phyloP scores from a whole-genome alignment of 768 basidiomycete genomes.

The Trametopsis cervina region DNA sequence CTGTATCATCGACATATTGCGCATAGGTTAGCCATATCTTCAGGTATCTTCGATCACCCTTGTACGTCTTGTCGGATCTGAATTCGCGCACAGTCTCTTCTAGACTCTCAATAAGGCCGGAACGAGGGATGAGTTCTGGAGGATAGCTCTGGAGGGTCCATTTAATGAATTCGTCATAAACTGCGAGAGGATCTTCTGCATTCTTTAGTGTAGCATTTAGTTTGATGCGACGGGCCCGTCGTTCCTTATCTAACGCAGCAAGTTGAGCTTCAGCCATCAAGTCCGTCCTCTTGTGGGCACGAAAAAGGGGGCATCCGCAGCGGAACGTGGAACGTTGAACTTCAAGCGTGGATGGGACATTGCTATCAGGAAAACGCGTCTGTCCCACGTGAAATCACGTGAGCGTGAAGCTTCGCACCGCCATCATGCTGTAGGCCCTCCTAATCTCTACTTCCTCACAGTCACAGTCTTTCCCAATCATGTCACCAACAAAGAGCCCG shows the following conservation, averaged over 20 bases:
- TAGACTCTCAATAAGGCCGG: conserved; percentile 73
- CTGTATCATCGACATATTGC: conserved; percentile 40
- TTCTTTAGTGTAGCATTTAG: conserved; percentile 54
- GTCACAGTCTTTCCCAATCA: too few species aligned
- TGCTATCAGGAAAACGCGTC: too few species aligned
- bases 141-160: conserved; percentile 83
- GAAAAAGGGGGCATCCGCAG: too few species aligned
- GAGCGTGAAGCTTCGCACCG: too few species aligned
- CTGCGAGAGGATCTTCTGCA: conserved; percentile 82
- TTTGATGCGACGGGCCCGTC: conserved; percentile 24
- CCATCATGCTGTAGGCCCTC: too few species aligned
- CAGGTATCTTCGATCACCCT: conserved; percentile 83
- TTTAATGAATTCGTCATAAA: conserved; percentile 81
- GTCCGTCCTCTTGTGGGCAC: too few species aligned
- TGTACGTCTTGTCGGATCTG: conserved; percentile 76
- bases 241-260: conserved; percentile 16
- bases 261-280: conserved; percentile 1
- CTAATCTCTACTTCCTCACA: too few species aligned
- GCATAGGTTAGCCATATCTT: conserved; percentile 91
- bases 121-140: conserved; percentile 55
- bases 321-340: too few species aligned
- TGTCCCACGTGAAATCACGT: too few species aligned
- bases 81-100: conserved; percentile 82
- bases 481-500: conserved; percentile 53
- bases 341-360: too few species aligned